Evolutionary conservation across 768 basidiomycete species (phyloP), one percentile per base, ranked within the genome.

Genomic region (Auricularia cornea): DNA sequence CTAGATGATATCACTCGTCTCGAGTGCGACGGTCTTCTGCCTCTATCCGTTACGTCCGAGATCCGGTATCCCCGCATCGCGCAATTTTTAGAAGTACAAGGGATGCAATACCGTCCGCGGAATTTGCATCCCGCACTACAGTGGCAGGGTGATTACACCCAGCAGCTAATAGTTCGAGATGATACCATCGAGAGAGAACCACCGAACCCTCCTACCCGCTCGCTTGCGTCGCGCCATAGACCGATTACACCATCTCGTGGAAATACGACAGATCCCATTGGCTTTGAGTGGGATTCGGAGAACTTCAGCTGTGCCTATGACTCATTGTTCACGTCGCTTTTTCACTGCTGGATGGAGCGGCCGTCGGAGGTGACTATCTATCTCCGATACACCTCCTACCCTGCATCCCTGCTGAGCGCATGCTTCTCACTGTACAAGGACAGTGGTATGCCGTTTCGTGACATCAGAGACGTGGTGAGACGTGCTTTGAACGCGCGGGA

Each of bases 291-390:
- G 72, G 57, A 59, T 33, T 31, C 68, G 26, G 70, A 38, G 18
- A 64, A 71, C 60, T 68, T 72, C 40, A 75, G 74, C 44, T 76
- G 74, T 68, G 70, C 71, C 11, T 76, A 76, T 68, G 75, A 76
- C 60, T n/a, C 69, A 14, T 38, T 69, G 3, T 60, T 75, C 30
- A 63, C 68, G 1, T 60, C 70, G 3, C 54, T 75, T 4, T 70
- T 61, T 62, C 57, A 68, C 56, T 57, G 71, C 16, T 73, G 69
- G 29, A 16, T 33, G 20, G 56, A 59, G n/a, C n/a, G n/a, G 33
- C 12, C 33, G 12, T 4, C 33, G 33, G 5, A 35, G 12, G 5
- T 4, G 12, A 35, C 5, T 35, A 35, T 35, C 33, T 35, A 35
- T 4, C 5, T 35, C 4, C 12, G 4, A 12, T 35, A 12, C n/a